These are phyloP conservation scores for Cucumis hystrix DNA, from an alignment of 306 rosid genomes.

Conservation along the genomic window DNA sequence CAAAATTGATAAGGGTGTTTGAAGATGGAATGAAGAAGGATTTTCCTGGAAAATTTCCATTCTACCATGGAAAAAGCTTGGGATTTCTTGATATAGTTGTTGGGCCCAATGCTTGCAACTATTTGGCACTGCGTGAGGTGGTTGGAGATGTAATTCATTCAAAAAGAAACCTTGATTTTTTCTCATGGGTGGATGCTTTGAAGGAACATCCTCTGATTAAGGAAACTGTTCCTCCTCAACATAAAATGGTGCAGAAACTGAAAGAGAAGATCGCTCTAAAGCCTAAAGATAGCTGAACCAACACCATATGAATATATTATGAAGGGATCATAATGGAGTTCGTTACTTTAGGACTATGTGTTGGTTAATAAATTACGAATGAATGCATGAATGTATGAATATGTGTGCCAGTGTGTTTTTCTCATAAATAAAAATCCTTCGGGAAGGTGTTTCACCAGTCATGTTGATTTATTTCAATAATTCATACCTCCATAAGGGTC, in stretches of 20 bases:
- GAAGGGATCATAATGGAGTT: neutral
- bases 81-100: conserved; percentile 30
- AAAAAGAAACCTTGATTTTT: conserved; percentile 10
- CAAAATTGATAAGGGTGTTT: conserved; percentile 12
- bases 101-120: conserved; percentile 15
- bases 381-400: neutral
- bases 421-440: neutral
- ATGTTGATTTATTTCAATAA: neutral
- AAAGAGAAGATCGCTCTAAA: neutral
- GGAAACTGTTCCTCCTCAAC: conserved; percentile 29
- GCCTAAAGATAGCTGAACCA: neutral
- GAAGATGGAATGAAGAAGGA: conserved; percentile 28
- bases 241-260: conserved; percentile 18
- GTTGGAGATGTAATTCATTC: neutral
- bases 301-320: neutral
- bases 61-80: conserved; percentile 3
- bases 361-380: neutral
- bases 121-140: conserved; percentile 20
- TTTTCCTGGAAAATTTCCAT: conserved; percentile 9
- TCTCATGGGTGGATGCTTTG: conserved; percentile 26
- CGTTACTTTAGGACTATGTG: neutral
- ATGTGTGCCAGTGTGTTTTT: neutral
- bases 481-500: neutral
- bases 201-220: conserved; percentile 25
- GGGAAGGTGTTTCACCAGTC: neutral